Base-by-base conservation (phyloP, 2,329 filamentous ascomycete species). In the Lizonia empirigonia region DNA sequence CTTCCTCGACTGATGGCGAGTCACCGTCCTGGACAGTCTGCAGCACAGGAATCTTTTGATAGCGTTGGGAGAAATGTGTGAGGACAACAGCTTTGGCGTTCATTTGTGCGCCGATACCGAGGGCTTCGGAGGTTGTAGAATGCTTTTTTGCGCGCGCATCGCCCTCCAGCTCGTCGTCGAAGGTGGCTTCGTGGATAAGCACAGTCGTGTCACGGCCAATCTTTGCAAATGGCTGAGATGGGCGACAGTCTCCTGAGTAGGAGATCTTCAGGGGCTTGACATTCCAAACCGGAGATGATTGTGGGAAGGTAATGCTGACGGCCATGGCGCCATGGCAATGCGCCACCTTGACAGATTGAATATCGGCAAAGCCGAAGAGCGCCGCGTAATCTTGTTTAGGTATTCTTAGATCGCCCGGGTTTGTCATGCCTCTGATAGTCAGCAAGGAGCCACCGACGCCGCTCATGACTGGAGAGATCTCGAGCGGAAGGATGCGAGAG, bases 21-120 rank as follows among this genome's bases (percentile, higher is more conserved):
- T 70, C 69, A 22, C 58, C 63, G 16, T 65, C 64, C 10, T 64
- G 64, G 9, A 70, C 62, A 1, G 68, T 63, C 40, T 82, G 78
- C 4, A 84, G 72, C 2, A 80, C 76, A 2, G 82, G 85, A 26
- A 85, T 78, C 74, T 93, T 93, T 64, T 90, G 88, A 73, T 99
- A 99, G 7, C 94, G 82, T 77, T 99, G 94, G 47, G 87, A 92
- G 75, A 99, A 99, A 72, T 99, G 94, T 7, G 94, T 99, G 39
- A 99, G 80, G 47, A 99, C 76, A 13, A 94, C 86, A 13, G 89
- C 81, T 58, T 86, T 84, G 0, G 92, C 94, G 22, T 82, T 74
- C 94, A 99, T 99, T 36, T 79, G 76, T 10, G 82, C 80, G 1
- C 88, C 93, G 3, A 97, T 82, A 35, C 79, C 80, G 3, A 99